Evolutionary conservation across 2,329 filamentous ascomycete genomes (phyloP), one percentile per base, ranked within the genome.

Genomic region (Colletotrichum liriopes): DNA sequence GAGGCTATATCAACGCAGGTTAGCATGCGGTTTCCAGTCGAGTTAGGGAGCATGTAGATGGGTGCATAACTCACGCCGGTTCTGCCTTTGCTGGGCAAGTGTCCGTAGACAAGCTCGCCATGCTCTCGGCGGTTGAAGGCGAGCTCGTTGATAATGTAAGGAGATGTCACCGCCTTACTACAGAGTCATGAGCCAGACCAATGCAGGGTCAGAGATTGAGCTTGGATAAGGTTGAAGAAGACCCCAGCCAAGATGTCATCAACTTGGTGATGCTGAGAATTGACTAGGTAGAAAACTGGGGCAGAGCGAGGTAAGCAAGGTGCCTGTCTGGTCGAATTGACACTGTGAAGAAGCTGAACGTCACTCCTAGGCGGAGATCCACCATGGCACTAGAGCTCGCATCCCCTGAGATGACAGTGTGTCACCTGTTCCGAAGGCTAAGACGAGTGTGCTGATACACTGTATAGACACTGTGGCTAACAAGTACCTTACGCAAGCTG

Each of bases 1-100:
- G 76, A 96, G 87, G 51, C 94, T 96, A 18, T 9, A 20, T 18
- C 5, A 26, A 23, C 8, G 12, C 14, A 7, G 32, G 16, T 64
- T 8, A 64, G 47, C 20, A 58, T 1, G 39, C 23, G 26, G 11
- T 5, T 29, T 11, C 43, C 14, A 12, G 4, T 45, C 18, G 3
- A 5, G 23, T 18, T 2, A 54, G 63, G 3, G 35, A 26, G 37
- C 49, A 45, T 23, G 7, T 20, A 23, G 5, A 54, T 45, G 61
- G 26, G 35, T 18, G 3, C 35, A 43, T 12, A 16, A 55, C 74
- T 68, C 23, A 75, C 74, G 70, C 65, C 5, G 74, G 73, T 47
- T 75, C 81, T 65, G 78, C 77, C 76, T 76, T 79, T 56, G 76
- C 77, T 65, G 79, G 77, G 76, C 81, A 82, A 55, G 77, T 77